These are phyloP conservation scores for Tolypocladium guangdongense DNA, from an alignment of 2,329 filamentous ascomycete species.

Conservation along the genomic window DNA sequence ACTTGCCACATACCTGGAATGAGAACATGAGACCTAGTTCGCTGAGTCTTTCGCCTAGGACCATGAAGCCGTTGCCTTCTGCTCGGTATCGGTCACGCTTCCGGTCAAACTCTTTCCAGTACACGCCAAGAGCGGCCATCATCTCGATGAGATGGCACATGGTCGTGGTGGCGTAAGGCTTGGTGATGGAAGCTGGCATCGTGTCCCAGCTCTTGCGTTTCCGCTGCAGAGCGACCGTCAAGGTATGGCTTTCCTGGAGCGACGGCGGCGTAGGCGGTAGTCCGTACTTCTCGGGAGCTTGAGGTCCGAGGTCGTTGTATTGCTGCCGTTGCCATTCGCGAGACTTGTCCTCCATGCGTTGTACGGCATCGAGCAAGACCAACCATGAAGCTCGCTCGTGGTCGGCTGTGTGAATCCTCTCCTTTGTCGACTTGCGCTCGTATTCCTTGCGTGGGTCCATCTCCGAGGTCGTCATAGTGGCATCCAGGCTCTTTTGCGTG, in stretches of 20 bases:
- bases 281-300: constrained; percentile 4
- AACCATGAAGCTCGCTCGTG: constrained; percentile 47
- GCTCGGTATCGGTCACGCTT: constrained; percentile 39
- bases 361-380: constrained; percentile 35
- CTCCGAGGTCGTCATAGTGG: constrained; percentile 21
- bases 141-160: constrained; percentile 46
- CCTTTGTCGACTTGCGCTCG: constrained; percentile 13
- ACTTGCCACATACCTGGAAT: constrained; percentile 39
- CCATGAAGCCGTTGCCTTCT: constrained; percentile 43
- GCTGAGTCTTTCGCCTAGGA: constrained; percentile 32
- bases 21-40: constrained; percentile 45
- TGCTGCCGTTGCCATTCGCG: constrained; percentile 31
- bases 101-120: constrained; percentile 49
- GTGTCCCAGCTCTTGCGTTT: constrained; percentile 39
- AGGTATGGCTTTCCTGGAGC: constrained; percentile 22
- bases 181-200: constrained; percentile 35
- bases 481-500: constrained; percentile 20
- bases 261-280: constrained; percentile 14
- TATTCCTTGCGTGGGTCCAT: constrained; percentile 18
- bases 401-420: constrained; percentile 40
- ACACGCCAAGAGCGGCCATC: constrained; percentile 40
- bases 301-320: constrained; percentile 14
- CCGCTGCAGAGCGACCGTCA: constrained; percentile 35
- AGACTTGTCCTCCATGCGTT: constrained; percentile 38
- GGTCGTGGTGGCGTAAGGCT: constrained; percentile 43